Evolutionary conservation across 176 grass and related monocot species (phyloP), one percentile per base, ranked within the genome.

Genomic region (Eragrostis nindensis): DNA sequence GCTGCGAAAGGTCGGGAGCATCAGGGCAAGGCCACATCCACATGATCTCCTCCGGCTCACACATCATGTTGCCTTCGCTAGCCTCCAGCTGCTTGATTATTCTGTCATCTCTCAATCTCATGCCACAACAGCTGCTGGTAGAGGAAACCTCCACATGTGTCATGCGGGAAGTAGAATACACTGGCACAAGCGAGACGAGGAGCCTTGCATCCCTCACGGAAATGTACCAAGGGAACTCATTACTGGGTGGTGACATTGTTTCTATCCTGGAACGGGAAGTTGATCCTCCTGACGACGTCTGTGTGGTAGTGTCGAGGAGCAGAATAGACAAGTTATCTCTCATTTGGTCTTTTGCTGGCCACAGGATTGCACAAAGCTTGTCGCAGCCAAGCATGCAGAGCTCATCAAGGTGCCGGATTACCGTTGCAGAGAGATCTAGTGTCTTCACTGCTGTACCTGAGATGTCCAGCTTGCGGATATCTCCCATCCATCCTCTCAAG

Each of bases 321-420:
- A 83, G 3, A 1, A 66, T 49, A 9, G 16, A 16, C 38, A 73
- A 5, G 12, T 29, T 11, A 0, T 0, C 15, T 5, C 0, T 45
- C 12, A 0, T 14, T 1, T 5, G 0, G 0, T 1, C 1, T 63
- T 65, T 0, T 14, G 1, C 3, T 45, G 81, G 81, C 81, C 81
- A 83, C 8, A 75, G 5, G 10, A 83, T 83, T 65, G 57, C 70
- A 74, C n/a, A 15, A 5, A 82, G 57, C 57, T 82, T 48, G 13
- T 50, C 21, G 0, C 70, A 74, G 3, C 17, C 47, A 15, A 75
- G 11, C 7, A 83, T 24, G 27, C 44, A 16, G 0, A 83, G 17
- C 8, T 11, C n/a, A 26, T n/a, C 55, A n/a, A 83, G 62, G 0
- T 9, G 5, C 4, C 0, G 0, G 16, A 22, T n/a, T 27, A 18